These are phyloP conservation scores for Henckelia pumila DNA, from an alignment of 257 asterid genomes.

Conservation along the genomic window DNA sequence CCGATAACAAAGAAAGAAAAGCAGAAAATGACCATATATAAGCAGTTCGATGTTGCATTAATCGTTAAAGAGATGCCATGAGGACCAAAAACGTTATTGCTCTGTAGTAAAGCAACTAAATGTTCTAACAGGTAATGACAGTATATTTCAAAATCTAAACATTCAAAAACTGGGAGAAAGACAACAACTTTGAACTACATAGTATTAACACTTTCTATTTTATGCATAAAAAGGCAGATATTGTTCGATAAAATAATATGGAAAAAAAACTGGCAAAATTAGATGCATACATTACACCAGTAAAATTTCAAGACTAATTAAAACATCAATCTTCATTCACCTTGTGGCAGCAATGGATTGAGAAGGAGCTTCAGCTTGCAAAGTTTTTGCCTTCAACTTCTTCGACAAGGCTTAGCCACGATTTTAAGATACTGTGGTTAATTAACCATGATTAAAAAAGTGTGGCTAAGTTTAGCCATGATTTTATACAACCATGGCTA, in stretches of 20 bases:
- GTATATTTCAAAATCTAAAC: slow-evolving; percentile 6
- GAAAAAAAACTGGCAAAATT: too few species aligned
- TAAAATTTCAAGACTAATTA: neutral
- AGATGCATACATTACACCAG: neutral
- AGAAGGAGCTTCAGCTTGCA: slow-evolving; percentile 89
- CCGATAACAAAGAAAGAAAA: too few species aligned
- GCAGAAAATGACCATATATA: too few species aligned
- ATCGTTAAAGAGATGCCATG: neutral
- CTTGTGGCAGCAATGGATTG: slow-evolving; percentile 97
- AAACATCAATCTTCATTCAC: slow-evolving; percentile 26
- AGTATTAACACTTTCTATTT: too few species aligned
- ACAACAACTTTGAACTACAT: neutral
- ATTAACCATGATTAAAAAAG: too few species aligned
- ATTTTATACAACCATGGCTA: too few species aligned
- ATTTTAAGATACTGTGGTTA: too few species aligned
- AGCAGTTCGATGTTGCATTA: neutral
- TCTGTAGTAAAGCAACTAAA: slow-evolving; percentile 1
- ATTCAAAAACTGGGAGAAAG: neutral
- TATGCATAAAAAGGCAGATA: too few species aligned
- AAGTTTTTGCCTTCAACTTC: slow-evolving; percentile 85
- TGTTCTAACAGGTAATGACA: slow-evolving; percentile 2
- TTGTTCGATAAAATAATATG: too few species aligned
- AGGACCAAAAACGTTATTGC: neutral
- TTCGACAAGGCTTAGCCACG: slow-evolving; percentile 89
- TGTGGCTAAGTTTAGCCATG: too few species aligned